phyloP scores from a whole-genome alignment of 2,329 filamentous ascomycete genomes.

The Neonectria faginata region DNA sequence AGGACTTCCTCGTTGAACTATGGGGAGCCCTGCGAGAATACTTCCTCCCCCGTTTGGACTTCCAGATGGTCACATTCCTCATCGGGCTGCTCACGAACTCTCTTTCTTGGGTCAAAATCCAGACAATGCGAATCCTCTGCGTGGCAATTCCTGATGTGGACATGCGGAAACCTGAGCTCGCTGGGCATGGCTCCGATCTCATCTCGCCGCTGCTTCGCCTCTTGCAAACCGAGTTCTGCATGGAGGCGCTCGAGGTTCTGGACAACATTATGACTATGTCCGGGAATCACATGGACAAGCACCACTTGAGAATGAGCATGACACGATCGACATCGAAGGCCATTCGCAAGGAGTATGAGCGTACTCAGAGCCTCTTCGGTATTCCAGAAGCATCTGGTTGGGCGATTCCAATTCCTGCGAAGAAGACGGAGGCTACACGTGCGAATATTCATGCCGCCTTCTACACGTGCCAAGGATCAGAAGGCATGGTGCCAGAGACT shows the following conservation, averaged over 20 bases:
- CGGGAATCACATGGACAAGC: constrained; percentile 90
- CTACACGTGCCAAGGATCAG: constrained; percentile 85
- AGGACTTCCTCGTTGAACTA: constrained; percentile 81
- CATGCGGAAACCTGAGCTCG: constrained; percentile 91
- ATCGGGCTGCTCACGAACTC: constrained; percentile 93
- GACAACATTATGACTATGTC: constrained; percentile 97
- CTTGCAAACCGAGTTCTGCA: constrained; percentile 92
- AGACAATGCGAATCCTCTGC: constrained; percentile 91
- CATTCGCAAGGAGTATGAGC: constrained; percentile 93
- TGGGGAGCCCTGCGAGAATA: constrained; percentile 79
- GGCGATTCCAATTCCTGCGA: constrained; percentile 93
- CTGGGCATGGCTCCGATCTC: constrained; percentile 90
- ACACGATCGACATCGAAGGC: constrained; percentile 86
- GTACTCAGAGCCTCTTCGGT: constrained; percentile 93
- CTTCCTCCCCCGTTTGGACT: constrained; percentile 86
- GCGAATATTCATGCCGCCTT: constrained; percentile 96
- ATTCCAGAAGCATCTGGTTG: constrained; percentile 96
- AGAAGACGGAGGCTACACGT: constrained; percentile 86
- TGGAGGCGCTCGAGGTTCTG: constrained; percentile 89
- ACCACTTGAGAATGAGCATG: constrained; percentile 98
- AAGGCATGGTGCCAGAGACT: constrained; percentile 68
- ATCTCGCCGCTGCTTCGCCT: constrained; percentile 92
- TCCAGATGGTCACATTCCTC: constrained; percentile 87
- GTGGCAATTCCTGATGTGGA: constrained; percentile 89
- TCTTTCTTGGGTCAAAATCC: constrained; percentile 88